These are phyloP conservation scores for Uronychia setigera DNA, from an alignment of 73 alveolate species.

Conservation along the genomic window DNA sequence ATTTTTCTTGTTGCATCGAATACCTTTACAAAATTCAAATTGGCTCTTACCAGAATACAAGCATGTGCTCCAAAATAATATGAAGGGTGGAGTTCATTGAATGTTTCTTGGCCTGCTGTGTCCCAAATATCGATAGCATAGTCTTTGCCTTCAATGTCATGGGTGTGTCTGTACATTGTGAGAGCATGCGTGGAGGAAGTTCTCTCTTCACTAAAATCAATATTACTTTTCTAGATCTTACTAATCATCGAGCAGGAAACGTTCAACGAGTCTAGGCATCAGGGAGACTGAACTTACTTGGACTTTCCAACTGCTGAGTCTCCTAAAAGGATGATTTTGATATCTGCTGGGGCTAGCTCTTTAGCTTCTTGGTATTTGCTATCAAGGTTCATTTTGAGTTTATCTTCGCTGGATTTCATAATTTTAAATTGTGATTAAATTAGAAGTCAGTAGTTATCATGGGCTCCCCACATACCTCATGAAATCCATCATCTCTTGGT, in stretches of 20 bases:
- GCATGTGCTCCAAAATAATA: slow-evolving; percentile 91
- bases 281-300: slow-evolving; percentile 60
- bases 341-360: slow-evolving; percentile 81
- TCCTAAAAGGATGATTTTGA: slow-evolving; percentile 94
- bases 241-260: slow-evolving; percentile 83
- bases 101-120: slow-evolving; percentile 93
- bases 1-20: slow-evolving; percentile 91
- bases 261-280: slow-evolving; percentile 46
- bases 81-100: slow-evolving; percentile 86
- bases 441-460: too few species aligned
- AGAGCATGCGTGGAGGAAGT: slow-evolving; percentile 87
- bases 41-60: slow-evolving; percentile 56
- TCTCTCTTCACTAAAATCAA: slow-evolving; percentile 65
- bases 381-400: slow-evolving; percentile 29
- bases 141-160: slow-evolving; percentile 36
- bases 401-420: neutral
- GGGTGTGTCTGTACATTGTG: slow-evolving; percentile 58
- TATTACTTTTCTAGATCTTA: too few species aligned
- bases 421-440: neutral
- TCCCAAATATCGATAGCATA: slow-evolving; percentile 67
- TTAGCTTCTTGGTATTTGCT: slow-evolving; percentile 49
- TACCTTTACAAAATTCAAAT: slow-evolving; percentile 39
- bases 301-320: slow-evolving; percentile 99
- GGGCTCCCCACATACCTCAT: neutral
- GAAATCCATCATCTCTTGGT: neutral